phyloP scores from a whole-genome alignment of 495 filamentous ascomycete species.

The Daldinia caldariorum region DNA sequence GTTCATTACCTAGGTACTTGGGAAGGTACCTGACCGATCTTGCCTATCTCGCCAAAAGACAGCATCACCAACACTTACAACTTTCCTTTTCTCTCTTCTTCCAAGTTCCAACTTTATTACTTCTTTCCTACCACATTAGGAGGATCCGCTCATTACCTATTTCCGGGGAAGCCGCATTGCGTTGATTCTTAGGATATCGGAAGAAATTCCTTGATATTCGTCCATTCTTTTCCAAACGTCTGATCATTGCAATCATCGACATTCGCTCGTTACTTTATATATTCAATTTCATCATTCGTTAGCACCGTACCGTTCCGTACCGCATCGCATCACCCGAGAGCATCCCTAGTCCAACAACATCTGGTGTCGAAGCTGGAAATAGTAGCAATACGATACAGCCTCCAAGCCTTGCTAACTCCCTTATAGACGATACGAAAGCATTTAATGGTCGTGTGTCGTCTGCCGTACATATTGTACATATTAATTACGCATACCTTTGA shows the following conservation, averaged over 20 bases:
- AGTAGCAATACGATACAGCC: constrained; percentile 5
- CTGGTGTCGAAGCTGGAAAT: constrained; percentile 18
- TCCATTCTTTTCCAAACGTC: constrained; percentile 29
- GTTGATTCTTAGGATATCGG: constrained; percentile 24
- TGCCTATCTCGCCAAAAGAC: constrained; percentile 11
- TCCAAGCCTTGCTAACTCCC: neutral
- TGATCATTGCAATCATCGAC: neutral
- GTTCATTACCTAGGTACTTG: too few relatives aligned
- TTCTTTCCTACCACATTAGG: constrained; percentile 17
- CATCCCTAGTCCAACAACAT: constrained; percentile 6
- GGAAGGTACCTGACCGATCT: neutral
- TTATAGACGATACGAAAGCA: too few relatives aligned
- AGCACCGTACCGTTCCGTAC: neutral
- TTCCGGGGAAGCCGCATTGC: constrained; percentile 24
- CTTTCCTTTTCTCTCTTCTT: constrained; percentile 15
- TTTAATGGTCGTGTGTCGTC: too few relatives aligned
- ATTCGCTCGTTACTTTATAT: constrained; percentile 6
- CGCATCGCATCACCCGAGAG: neutral
- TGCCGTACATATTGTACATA: neutral
- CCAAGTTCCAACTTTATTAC: constrained; percentile 33
- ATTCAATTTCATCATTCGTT: constrained; percentile 12
- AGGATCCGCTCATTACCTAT: constrained; percentile 32
- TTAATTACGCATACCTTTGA: constrained; percentile 10
- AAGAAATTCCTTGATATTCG: constrained; percentile 36
- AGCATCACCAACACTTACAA: constrained; percentile 19